phyloP scores from a whole-genome alignment of 1,284 basidiomycete species.

The Malassezia dermatis region DNA sequence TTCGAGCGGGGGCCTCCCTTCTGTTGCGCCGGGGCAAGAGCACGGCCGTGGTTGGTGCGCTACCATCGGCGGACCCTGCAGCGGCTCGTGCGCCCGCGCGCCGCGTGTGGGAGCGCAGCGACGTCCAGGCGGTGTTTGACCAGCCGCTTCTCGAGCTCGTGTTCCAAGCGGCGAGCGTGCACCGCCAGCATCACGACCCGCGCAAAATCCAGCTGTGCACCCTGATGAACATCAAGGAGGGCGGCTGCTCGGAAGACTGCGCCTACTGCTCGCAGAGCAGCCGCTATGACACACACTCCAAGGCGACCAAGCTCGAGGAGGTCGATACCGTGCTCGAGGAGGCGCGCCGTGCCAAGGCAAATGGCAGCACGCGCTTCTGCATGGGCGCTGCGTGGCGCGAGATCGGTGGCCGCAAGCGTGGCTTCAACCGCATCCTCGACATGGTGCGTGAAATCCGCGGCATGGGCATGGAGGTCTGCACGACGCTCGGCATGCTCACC shows the following conservation, averaged over 20 bases:
- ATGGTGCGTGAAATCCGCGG: slow-evolving; percentile 65
- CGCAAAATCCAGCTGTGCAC: slow-evolving; percentile 89
- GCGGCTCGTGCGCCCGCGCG: slow-evolving; percentile 6
- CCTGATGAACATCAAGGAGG: slow-evolving; percentile 91
- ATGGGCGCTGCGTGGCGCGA: slow-evolving; percentile 99
- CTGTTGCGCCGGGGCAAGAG: slow-evolving; percentile 1
- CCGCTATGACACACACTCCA: slow-evolving; percentile 75
- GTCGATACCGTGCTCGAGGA: slow-evolving; percentile 71
- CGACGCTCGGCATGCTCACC: slow-evolving; percentile 89
- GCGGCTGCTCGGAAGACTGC: slow-evolving; percentile 89
- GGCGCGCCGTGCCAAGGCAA: slow-evolving; percentile 79
- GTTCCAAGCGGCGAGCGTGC: slow-evolving; percentile 55
- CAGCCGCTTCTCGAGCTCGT: slow-evolving; percentile 42
- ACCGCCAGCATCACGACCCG: slow-evolving; percentile 76
- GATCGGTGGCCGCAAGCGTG: slow-evolving; percentile 80
- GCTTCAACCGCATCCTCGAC: slow-evolving; percentile 81
- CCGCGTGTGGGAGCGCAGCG: slow-evolving; percentile 34
- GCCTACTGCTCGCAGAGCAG: slow-evolving; percentile 97
- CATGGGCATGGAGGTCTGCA: slow-evolving; percentile 65
- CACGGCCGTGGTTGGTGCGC: slow-evolving; percentile 8
- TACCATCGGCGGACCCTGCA: not conserved
- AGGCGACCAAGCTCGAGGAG: slow-evolving; percentile 76
- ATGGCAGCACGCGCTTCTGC: slow-evolving; percentile 93
- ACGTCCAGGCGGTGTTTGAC: slow-evolving; percentile 43
- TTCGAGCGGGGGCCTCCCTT: not conserved